Conservation (phyloP, 345 rosid genomes). For the Excoecaria cochinchinensis region DNA sequence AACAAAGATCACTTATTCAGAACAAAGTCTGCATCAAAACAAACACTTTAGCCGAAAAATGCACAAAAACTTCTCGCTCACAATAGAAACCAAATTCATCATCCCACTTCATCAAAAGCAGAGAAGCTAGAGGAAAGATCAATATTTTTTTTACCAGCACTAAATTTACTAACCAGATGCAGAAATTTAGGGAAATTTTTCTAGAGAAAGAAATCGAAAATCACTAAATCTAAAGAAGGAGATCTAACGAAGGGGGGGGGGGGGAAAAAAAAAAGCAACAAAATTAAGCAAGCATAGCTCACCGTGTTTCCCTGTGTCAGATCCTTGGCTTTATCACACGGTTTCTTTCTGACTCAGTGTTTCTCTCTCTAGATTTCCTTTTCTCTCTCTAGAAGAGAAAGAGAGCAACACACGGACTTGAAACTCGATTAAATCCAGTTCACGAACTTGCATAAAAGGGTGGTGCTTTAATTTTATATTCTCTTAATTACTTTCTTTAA, state of each 20-base stretch:
- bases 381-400: slow-evolving; percentile 8
- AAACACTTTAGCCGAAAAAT: neutral
- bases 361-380: slow-evolving; percentile 12
- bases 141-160: slow-evolving; percentile 4
- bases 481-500: neutral
- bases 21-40: slow-evolving; percentile 16
- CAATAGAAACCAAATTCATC: neutral
- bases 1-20: slow-evolving; percentile 21
- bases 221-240: neutral
- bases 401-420: slow-evolving; percentile 20
- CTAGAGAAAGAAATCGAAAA: slow-evolving; percentile 24
- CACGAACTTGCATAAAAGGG: neutral
- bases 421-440: slow-evolving; percentile 33
- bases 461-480: neutral
- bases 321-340: slow-evolving; percentile 32
- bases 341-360: slow-evolving; percentile 14
- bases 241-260: neutral
- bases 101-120: neutral
- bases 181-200: neutral
- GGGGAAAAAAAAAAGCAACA: neutral
- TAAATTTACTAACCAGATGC: slow-evolving; percentile 1
- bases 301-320: slow-evolving; percentile 21
- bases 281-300: slow-evolving; percentile 6
- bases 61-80: neutral
- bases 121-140: neutral